Conservation (phyloP, 495 filamentous ascomycete species). For the Letharia lupina region DNA sequence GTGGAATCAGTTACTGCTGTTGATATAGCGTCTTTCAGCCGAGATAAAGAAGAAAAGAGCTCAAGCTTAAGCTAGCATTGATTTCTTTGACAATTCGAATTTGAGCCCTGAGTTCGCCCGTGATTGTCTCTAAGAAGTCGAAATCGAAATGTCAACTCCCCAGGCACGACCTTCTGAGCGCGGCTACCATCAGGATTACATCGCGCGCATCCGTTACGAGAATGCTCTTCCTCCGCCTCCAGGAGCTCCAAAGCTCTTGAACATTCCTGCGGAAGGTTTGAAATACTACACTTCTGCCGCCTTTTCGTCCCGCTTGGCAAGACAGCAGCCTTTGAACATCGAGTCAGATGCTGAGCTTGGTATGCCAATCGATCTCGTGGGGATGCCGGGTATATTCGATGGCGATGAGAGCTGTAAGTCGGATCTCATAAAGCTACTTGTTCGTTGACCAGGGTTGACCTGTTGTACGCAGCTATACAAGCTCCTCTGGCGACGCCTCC, state of each 20-base stretch:
- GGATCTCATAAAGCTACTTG: background rate
- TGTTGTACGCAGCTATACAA: constrained; percentile 60
- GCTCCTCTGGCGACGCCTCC: constrained; percentile 58
- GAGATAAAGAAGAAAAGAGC: background rate
- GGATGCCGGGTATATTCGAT: constrained; percentile 87
- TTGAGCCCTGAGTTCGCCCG: background rate
- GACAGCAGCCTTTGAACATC: constrained; percentile 89
- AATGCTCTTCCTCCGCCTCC: constrained; percentile 91
- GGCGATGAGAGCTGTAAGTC: constrained; percentile 88
- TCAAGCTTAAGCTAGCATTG: background rate
- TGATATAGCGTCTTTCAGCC: background rate
- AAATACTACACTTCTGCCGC: constrained; percentile 77
- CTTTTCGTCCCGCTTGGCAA: constrained; percentile 77
- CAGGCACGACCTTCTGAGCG: constrained; percentile 43
- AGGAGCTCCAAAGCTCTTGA: constrained; percentile 88
- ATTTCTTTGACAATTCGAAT: background rate
- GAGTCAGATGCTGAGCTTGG: constrained; percentile 96
- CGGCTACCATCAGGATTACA: constrained; percentile 87
- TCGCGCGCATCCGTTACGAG: constrained; percentile 86
- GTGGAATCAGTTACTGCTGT: background rate
- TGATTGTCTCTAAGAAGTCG: background rate
- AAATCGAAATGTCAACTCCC: constrained; percentile 19
- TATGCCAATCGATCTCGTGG: constrained; percentile 92
- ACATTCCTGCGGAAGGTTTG: constrained; percentile 88
- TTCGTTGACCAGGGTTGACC: background rate